Percentiles rank a stretch among this genome's conserved stretches.
Evolutionary conservation across 2,329 filamentous ascomycete genomes (phyloP).

Genomic region (Macrophomina pseudophaseolina): DNA sequence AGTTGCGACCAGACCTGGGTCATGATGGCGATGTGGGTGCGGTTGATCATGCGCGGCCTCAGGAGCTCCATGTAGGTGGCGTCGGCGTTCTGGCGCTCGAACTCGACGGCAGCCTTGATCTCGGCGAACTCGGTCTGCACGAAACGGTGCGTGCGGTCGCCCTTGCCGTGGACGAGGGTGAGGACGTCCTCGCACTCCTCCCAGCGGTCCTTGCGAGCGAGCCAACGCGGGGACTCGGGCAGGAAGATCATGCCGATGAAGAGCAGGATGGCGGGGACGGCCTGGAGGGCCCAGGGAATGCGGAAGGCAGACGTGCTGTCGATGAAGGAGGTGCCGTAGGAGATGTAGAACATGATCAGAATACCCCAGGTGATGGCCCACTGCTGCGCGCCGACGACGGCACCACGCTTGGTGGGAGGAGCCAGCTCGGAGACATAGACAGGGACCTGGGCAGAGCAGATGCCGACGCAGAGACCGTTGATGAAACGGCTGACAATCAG

Average conservation of each 20-base stretch:
- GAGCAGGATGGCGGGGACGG: slow-evolving; percentile 44
- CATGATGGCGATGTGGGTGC: slow-evolving; percentile 73
- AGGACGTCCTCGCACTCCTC: slow-evolving; percentile 51
- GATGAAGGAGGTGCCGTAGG: slow-evolving; percentile 40
- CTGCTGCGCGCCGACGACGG: slow-evolving; percentile 74
- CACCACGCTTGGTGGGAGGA: slow-evolving; percentile 62
- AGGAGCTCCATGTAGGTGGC: slow-evolving; percentile 76
- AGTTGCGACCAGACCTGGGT: slow-evolving; percentile 78
- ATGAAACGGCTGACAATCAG: slow-evolving; percentile 71
- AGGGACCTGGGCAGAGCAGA: slow-evolving; percentile 71
- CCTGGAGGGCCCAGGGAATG: slow-evolving; percentile 45
- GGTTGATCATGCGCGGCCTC: slow-evolving; percentile 74
- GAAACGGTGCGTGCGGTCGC: slow-evolving; percentile 67
- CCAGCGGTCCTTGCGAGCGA: slow-evolving; percentile 52
- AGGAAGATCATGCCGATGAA: slow-evolving; percentile 58
- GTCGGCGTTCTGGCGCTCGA: slow-evolving; percentile 72
- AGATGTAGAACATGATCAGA: slow-evolving; percentile 69
- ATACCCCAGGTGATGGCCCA: slow-evolving; percentile 76
- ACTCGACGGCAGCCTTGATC: slow-evolving; percentile 74
- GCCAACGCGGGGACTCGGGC: slow-evolving; percentile 52
- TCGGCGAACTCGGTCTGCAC: slow-evolving; percentile 72
- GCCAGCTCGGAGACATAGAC: slow-evolving; percentile 73
- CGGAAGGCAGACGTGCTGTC: slow-evolving; percentile 42
- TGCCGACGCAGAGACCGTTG: slow-evolving; percentile 75
- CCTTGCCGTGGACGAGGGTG: slow-evolving; percentile 55